Percentiles rank a stretch among this genome's conserved stretches.
These are phyloP conservation scores for Magnolia kwangsiensis DNA, from an alignment of 164 flowering plant species.

Conservation along the genomic window DNA sequence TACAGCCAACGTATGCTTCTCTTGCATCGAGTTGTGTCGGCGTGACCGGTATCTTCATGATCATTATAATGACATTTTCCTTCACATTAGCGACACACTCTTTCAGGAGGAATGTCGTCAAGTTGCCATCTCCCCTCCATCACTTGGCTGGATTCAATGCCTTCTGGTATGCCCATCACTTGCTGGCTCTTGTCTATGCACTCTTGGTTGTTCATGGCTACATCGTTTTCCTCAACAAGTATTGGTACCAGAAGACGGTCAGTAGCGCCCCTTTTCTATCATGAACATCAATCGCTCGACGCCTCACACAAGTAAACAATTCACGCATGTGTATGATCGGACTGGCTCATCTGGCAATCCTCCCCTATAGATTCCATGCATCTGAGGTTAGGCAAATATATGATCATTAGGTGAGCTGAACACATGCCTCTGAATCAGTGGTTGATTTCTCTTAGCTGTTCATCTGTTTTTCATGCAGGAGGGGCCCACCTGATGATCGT, in stretches of 20 bases:
- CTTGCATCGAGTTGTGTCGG: slow-evolving; percentile 36
- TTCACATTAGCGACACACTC: slow-evolving; percentile 73
- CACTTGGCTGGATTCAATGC: slow-evolving; percentile 89
- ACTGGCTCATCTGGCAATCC: no score
- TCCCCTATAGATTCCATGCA: no score
- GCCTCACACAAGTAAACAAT: not conserved
- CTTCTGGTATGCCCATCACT: slow-evolving; percentile 97
- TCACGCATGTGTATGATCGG: not conserved
- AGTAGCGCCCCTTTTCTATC: slow-evolving; percentile 9
- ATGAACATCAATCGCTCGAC: not conserved
- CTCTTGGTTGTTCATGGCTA: slow-evolving; percentile 65
- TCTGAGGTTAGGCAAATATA: not conserved
- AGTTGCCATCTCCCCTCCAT: slow-evolving; percentile 60
- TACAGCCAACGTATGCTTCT: slow-evolving; percentile 56
- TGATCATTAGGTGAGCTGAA: not conserved
- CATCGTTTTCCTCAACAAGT: slow-evolving; percentile 45
- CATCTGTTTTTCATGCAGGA: no score
- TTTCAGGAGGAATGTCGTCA: slow-evolving; percentile 72
- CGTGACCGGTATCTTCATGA: slow-evolving; percentile 62
- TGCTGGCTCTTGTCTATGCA: slow-evolving; percentile 62
- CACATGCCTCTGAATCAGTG: not conserved
- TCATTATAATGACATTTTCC: slow-evolving; percentile 60
- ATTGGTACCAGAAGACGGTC: slow-evolving; percentile 79
- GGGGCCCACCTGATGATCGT: not conserved
- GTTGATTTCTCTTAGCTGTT: not conserved